Evolutionary conservation across 1,139 yeast species (phyloP), one percentile per base, ranked within the genome.

Genomic region (Yamadazyma taylorii): DNA sequence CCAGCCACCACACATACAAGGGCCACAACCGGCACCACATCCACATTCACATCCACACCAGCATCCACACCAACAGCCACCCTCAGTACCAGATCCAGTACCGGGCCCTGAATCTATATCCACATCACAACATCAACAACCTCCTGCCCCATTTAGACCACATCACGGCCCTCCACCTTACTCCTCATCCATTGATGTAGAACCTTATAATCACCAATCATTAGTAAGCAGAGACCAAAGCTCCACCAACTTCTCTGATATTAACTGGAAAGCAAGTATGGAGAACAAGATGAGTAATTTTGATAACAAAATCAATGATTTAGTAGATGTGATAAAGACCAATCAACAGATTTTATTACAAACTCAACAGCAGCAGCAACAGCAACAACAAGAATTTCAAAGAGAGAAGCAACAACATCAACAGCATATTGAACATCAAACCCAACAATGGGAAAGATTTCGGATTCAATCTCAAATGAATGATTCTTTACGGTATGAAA

Each of bases 241-340:
- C n/a, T n/a, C n/a, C n/a, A n/a, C n/a, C n/a, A n/a, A 9, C 19
- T 31, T n/a, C 11, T 24, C 12, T 13, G 41, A 35, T 5, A 29
- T 4, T 24, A 30, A 30, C n/a, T 73, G 80, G 80, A 66, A 65
- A 43, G 36, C 56, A 5, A 61, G 60, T 32, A 70, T 76, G 46
- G 82, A 77, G 40, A 55, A 52, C 33, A 63, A 74, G 33, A 62
- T 78, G 39, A 63, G 59, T 35, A 56, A 65, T 1, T 71, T 78
- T 42, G 81, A 75, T 36, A 58, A 56, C 29, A 73, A 76, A 36
- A 53, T 78, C 38, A 70, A 68, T 53, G 66, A 63, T 51, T 52
- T 73, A 37, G 69, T 69, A 3, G 71, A 64, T 26, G 60, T 67
- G 3, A 40, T 70, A 33, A 61, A 56, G 37, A 41, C 54, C 3